Evolutionary conservation across 306 rosid species (phyloP).

Genomic region (Castanea crenata): DNA sequence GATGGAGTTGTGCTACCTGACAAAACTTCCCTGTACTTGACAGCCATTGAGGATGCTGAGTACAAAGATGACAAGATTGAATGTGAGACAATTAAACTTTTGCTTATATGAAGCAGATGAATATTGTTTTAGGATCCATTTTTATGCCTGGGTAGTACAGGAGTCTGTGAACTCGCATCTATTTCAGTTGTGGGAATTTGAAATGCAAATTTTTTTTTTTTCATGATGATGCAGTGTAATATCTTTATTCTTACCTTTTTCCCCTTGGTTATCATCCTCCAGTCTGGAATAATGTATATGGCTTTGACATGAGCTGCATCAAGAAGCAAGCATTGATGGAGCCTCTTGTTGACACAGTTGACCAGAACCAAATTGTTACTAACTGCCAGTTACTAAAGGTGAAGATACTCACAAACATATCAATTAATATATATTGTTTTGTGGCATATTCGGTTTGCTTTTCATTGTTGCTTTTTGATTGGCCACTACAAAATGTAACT

Average conservation of each 20-base stretch:
- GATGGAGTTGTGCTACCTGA: constrained; percentile 89
- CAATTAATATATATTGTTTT: neutral
- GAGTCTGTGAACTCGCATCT: neutral
- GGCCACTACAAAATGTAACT: neutral
- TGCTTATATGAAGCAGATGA: neutral
- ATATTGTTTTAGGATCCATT: neutral
- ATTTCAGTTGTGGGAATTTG: neutral
- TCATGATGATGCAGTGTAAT: neutral
- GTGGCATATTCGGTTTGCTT: constrained; percentile 1
- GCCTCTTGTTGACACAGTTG: constrained; percentile 97
- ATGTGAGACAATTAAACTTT: constrained; percentile 57
- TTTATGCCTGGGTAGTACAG: neutral
- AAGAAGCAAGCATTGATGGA: constrained; percentile 94
- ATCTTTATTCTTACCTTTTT: neutral
- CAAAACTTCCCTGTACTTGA: constrained; percentile 73
- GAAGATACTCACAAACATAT: neutral
- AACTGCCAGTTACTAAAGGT: constrained; percentile 94
- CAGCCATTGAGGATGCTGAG: constrained; percentile 96
- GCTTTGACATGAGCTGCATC: constrained; percentile 98
- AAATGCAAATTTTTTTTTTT: neutral
- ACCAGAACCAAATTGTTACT: constrained; percentile 91
- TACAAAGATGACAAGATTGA: constrained; percentile 99
- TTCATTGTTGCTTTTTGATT: neutral
- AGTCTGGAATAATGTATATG: constrained; percentile 98
- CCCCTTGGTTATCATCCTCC: constrained; percentile 21